phyloP scores from a whole-genome alignment of 2,329 filamentous ascomycete genomes.

The Gnomoniopsis sp. region DNA sequence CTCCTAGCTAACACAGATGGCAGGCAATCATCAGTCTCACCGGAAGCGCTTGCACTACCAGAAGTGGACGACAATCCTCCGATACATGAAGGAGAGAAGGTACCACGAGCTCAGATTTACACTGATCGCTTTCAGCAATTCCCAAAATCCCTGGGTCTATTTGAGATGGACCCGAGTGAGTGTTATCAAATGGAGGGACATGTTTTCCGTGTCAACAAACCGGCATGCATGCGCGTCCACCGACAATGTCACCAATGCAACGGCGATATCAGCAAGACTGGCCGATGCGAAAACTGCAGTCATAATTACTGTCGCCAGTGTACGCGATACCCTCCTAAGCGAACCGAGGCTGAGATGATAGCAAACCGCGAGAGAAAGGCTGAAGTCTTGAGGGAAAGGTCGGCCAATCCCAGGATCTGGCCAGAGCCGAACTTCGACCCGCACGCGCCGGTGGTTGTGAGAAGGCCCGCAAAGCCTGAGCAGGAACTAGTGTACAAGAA shows the following conservation, averaged over 20 bases:
- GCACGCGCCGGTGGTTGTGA: conserved; percentile 51
- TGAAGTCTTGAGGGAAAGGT: conserved; percentile 49
- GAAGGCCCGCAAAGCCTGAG: conserved; percentile 62
- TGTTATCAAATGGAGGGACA: conserved; percentile 52
- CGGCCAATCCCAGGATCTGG: conserved; percentile 53
- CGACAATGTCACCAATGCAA: conserved; percentile 76
- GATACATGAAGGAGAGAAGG: conserved; percentile 25
- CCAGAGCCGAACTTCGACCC: conserved; percentile 46
- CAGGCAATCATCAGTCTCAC: conserved; percentile 1
- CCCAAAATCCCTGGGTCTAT: conserved; percentile 47
- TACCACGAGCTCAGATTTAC: conserved; percentile 49
- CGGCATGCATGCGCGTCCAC: conserved; percentile 74
- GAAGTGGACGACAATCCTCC: conserved; percentile 18
- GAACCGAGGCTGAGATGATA: conserved; percentile 51
- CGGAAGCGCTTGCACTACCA: conserved; percentile 18
- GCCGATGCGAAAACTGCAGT: conserved; percentile 72
- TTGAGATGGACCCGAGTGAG: conserved; percentile 52
- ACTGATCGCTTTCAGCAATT: conserved; percentile 56
- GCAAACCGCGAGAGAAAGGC: conserved; percentile 50
- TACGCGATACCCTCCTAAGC: conserved; percentile 67
- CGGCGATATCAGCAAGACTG: conserved; percentile 51
- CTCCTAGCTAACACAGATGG: neutral
- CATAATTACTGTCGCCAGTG: conserved; percentile 81
- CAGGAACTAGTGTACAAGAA: conserved; percentile 67
- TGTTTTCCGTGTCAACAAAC: conserved; percentile 66